These are phyloP conservation scores for Wallacemonas rigidus DNA, from an alignment of 208 protist genomes.

Conservation along the genomic window DNA sequence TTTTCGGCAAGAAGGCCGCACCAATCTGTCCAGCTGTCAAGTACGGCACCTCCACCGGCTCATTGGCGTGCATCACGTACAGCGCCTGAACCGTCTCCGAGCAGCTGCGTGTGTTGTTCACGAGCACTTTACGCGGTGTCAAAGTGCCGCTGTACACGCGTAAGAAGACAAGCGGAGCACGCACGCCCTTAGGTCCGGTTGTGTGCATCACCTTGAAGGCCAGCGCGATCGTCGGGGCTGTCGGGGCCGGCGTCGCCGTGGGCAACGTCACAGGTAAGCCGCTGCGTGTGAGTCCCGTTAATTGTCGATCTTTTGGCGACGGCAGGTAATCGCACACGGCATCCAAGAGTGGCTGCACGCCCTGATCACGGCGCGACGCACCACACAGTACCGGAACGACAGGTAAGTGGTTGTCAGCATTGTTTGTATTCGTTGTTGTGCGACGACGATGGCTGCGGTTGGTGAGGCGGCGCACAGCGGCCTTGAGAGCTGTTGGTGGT, in stretches of 20 bases:
- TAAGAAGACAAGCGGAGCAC: constrained; percentile 88
- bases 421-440: constrained; percentile 8
- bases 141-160: constrained; percentile 92
- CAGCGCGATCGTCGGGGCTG: constrained; percentile 76
- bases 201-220: constrained; percentile 93
- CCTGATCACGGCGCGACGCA: constrained; percentile 86
- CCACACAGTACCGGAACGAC: constrained; percentile 91
- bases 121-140: constrained; percentile 55
- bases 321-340: constrained; percentile 91
- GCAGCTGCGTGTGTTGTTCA: constrained; percentile 65
- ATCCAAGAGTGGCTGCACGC: constrained; percentile 94
- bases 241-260: constrained; percentile 28
- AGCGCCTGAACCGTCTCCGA: constrained; percentile 70
- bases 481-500: constrained; percentile 41
- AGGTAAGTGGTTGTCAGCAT: constrained; percentile 19
- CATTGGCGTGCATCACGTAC: constrained; percentile 91
- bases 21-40: constrained; percentile 81
- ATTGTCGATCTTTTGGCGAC: constrained; percentile 83
- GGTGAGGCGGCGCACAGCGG: constrained; percentile 62
- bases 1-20: constrained; percentile 65
- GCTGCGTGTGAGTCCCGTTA: constrained; percentile 45
- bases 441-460: constrained; percentile 19
- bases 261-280: constrained; percentile 52
- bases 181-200: constrained; percentile 57
- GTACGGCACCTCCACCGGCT: constrained; percentile 73